These are phyloP conservation scores for Heterobasidion annosum DNA, from an alignment of 1,284 basidiomycete species.

Conservation along the genomic window DNA sequence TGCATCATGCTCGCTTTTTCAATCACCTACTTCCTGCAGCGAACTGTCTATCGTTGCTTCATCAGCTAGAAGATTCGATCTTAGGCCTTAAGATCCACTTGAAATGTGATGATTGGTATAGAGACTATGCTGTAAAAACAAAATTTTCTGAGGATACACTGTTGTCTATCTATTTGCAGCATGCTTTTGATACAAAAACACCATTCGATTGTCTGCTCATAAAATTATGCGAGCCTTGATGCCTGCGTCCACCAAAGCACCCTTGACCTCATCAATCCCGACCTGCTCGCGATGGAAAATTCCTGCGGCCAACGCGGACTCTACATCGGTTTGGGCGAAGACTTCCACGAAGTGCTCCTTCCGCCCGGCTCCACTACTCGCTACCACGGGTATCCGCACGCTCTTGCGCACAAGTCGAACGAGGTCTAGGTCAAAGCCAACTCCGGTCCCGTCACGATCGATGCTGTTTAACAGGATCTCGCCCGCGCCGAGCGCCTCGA, in stretches of 20 bases:
- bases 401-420: constrained; percentile 67
- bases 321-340: constrained; percentile 72
- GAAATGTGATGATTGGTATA: too few relatives aligned
- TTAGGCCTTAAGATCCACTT: too few relatives aligned
- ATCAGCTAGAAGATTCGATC: too few relatives aligned
- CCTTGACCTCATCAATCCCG: constrained; percentile 64
- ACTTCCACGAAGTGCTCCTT: constrained; percentile 82
- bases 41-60: too few relatives aligned
- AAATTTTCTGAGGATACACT: background rate
- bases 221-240: constrained; percentile 31
- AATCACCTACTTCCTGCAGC: too few relatives aligned
- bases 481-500: constrained; percentile 86
- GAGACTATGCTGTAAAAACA: too few relatives aligned
- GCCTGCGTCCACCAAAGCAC: constrained; percentile 35
- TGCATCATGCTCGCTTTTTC: too few relatives aligned
- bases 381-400: constrained; percentile 90
- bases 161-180: background rate
- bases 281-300: constrained; percentile 96
- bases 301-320: constrained; percentile 94
- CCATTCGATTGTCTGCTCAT: background rate
- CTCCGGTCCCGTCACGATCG: constrained; percentile 90
- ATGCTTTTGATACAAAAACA: background rate
- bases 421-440: constrained; percentile 88
- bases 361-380: constrained; percentile 87
- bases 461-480: constrained; percentile 96